Conservation (phyloP, 2,329 filamentous ascomycete species). For the Trichoderma aggressivum region DNA sequence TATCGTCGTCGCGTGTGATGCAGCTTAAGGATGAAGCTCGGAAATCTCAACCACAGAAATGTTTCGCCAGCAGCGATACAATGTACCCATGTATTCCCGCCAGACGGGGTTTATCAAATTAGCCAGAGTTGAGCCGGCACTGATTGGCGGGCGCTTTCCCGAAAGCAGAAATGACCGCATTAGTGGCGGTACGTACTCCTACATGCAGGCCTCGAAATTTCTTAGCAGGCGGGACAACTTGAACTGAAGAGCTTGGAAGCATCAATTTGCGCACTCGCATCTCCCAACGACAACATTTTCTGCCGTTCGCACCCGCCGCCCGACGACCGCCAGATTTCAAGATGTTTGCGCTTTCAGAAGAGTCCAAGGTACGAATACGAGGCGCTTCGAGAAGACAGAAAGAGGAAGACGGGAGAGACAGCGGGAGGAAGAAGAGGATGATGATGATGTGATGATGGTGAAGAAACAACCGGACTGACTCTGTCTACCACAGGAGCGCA, state of each 20-base stretch:
- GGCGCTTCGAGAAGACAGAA: neutral
- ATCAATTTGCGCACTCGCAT: conserved; percentile 14
- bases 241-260: conserved; percentile 3
- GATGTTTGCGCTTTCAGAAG: conserved; percentile 78
- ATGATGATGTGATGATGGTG: neutral
- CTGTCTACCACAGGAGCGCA: conserved; percentile 71
- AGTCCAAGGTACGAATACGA: conserved; percentile 75
- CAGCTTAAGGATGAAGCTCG: conserved; percentile 15
- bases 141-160: conserved; percentile 4
- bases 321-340: conserved; percentile 23
- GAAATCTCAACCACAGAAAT: conserved; percentile 13
- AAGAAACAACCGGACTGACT: conserved; percentile 14
- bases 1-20: conserved; percentile 14
- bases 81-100: neutral
- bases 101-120: conserved; percentile 10
- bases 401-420: neutral
- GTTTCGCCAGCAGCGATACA: neutral
- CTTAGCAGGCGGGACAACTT: conserved; percentile 4
- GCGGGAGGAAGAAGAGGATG: neutral
- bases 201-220: conserved; percentile 19
- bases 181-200: neutral
- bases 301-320: neutral
- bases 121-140: conserved; percentile 32
- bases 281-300: neutral
- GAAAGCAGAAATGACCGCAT: conserved; percentile 10